Base-by-base conservation (phyloP, 306 rosid species). In the Senna tora region DNA sequence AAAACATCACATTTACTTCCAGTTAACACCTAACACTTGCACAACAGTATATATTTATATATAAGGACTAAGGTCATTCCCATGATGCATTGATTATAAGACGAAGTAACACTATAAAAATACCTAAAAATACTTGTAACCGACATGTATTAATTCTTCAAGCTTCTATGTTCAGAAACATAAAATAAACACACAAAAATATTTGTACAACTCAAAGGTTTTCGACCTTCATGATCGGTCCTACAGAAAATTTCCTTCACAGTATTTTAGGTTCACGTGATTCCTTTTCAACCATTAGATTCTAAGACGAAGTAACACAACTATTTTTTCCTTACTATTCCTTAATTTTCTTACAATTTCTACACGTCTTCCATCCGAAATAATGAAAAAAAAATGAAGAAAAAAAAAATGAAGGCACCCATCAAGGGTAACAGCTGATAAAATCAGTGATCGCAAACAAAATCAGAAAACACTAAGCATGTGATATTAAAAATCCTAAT, bases 361-460 rank as follows among this genome's bases (percentile, higher is more conserved):
- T n/a, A 12, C 47, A 14, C 22, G 45, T 51, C 14, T 30, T 15
- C 21, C 16, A 11, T 28, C 15, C 39, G 49, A 51, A 60, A 11
- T 9, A 50, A 64, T 22, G 5, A 64, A 21, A 13, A 21, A 32
- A 0, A 34, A 21, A 17, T 33, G 25, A 0, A 9, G 20, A 42
- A 65, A 3, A n/a, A 0, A 13, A 52, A 43, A 0, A 19, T 20
- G 14, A 5, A 21, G n/a, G 32, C 69, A 72, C 17, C 34, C 42
- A 4, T 42, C 6, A 1, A 5, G 14, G 62, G 38, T 38, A 49
- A 60, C 38, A 42, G 55, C 46, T 17, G 34, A 69, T 21, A 39
- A 41, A 65, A 66, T 71, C 73, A 41, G 13, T 7, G 30, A 69
- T 25, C 49, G n/a, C 33, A 51, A 9, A 61, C 11, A 62, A 61